phyloP scores from a whole-genome alignment of 257 asterid genomes.

The Primulina huaijiensis region DNA sequence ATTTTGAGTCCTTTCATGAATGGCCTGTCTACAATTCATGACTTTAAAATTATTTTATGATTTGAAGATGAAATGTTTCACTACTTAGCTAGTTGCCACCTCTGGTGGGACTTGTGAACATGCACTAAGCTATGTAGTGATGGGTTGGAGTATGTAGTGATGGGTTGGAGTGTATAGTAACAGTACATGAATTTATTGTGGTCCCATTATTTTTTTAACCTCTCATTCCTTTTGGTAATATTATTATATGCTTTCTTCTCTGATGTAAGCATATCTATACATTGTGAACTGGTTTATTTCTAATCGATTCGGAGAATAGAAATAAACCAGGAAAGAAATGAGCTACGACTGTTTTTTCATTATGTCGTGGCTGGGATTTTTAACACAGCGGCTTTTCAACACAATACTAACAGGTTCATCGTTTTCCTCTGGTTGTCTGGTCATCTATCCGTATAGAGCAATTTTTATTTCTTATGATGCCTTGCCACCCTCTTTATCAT shows the following conservation, averaged over 20 bases:
- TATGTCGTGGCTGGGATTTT: not conserved
- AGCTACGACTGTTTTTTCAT: not conserved
- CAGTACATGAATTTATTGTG: not conserved
- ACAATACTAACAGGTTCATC: not conserved
- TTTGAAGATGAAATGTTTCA: not conserved
- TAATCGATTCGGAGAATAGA: not conserved
- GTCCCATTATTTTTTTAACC: not conserved
- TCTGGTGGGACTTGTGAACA: too few species aligned
- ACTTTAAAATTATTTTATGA: not conserved
- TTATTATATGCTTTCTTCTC: not conserved
- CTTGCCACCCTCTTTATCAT: not conserved
- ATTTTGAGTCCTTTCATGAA: constrained; percentile 1
- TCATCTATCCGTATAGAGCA: not conserved
- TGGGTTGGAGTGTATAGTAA: not conserved
- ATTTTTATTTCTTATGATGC: constrained; percentile 11
- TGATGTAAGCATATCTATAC: too few species aligned
- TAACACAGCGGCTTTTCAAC: not conserved
- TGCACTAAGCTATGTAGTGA: not conserved
- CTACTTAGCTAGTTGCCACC: not conserved
- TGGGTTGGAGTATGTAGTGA: too few species aligned
- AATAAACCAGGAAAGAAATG: not conserved
- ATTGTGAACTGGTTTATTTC: not conserved
- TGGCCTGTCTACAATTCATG: not conserved
- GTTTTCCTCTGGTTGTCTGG: not conserved
- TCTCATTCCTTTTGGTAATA: not conserved